These are phyloP conservation scores for Takakia lepidozioides DNA, from an alignment of 225 moss, liverwort and hornwort species.

Conservation along the genomic window DNA sequence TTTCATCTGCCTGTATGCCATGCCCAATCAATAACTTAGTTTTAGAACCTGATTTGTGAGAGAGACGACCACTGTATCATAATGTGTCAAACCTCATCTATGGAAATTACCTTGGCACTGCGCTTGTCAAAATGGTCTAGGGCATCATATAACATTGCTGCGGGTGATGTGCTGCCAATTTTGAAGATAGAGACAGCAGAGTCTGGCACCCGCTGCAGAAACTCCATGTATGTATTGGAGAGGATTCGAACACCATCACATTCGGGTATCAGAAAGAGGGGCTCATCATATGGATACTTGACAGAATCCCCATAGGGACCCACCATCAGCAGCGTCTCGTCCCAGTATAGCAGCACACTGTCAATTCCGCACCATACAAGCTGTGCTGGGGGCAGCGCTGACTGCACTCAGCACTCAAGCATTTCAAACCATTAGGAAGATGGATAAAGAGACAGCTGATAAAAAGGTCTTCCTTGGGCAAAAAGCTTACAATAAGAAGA, in stretches of 20 bases:
- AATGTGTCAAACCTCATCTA: no score
- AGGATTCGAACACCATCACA: conserved; percentile 90
- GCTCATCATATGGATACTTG: conserved; percentile 78
- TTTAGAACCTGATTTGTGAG: neutral
- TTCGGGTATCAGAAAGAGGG: conserved; percentile 82
- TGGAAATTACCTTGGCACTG: conserved; percentile 73
- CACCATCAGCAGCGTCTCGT: conserved; percentile 83
- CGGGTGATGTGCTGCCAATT: conserved; percentile 92
- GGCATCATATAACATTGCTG: conserved; percentile 97
- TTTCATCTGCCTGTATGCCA: conserved; percentile 81
- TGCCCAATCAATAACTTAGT: conserved; percentile 4
- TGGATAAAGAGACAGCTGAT: neutral
- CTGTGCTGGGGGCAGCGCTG: conserved; percentile 88
- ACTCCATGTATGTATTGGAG: conserved; percentile 92
- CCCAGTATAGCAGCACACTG: conserved; percentile 89
- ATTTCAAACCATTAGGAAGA: neutral
- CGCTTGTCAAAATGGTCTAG: conserved; percentile 96
- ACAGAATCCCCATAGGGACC: conserved; percentile 85
- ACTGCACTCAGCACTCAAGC: conserved; percentile 44
- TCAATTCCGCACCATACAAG: conserved; percentile 96
- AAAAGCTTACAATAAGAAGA: no score
- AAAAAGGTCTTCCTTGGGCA: no score
- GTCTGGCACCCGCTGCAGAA: conserved; percentile 76
- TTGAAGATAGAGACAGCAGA: conserved; percentile 93
- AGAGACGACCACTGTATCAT: no score